A percentile compares a stretch with the other conserved stretches of the same genome.
Conservation (phyloP, 164 flowering plant genomes). For the Annona squamosa region DNA sequence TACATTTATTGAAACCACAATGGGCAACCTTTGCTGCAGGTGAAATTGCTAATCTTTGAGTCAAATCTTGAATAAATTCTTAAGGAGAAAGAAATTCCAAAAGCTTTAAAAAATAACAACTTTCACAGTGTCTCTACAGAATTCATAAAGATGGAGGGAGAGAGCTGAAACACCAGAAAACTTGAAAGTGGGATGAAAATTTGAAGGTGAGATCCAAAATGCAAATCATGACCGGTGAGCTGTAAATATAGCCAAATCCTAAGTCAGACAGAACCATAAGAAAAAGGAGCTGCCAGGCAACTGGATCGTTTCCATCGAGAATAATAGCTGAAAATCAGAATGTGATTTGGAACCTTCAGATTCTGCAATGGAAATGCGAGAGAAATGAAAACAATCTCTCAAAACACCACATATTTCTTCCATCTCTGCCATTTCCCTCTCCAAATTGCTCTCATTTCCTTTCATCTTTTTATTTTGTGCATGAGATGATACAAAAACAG, state of each 20-base stretch:
- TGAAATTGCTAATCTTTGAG: no score
- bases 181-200: constrained; percentile 29
- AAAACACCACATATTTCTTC: constrained; percentile 38
- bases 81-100: no score
- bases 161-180: constrained; percentile 38
- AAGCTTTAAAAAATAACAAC: no score
- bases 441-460: constrained; percentile 13
- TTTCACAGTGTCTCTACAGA: neutral
- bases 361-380: constrained; percentile 61
- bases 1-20: no score
- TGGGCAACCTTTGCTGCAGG: no score
- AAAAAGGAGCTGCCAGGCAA: neutral
- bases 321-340: neutral
- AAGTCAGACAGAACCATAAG: neutral
- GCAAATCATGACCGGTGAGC: constrained; percentile 63
- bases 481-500: no score
- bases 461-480: neutral
- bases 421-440: constrained; percentile 34
- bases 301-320: neutral
- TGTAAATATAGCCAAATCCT: constrained; percentile 14
- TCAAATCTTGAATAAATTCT: no score
- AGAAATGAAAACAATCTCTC: constrained; percentile 68
- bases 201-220: constrained; percentile 51
- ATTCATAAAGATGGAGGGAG: neutral
- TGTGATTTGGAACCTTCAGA: constrained; percentile 43